These are phyloP conservation scores for Baorangia bicolor DNA, from an alignment of 768 basidiomycete species.

Conservation along the genomic window DNA sequence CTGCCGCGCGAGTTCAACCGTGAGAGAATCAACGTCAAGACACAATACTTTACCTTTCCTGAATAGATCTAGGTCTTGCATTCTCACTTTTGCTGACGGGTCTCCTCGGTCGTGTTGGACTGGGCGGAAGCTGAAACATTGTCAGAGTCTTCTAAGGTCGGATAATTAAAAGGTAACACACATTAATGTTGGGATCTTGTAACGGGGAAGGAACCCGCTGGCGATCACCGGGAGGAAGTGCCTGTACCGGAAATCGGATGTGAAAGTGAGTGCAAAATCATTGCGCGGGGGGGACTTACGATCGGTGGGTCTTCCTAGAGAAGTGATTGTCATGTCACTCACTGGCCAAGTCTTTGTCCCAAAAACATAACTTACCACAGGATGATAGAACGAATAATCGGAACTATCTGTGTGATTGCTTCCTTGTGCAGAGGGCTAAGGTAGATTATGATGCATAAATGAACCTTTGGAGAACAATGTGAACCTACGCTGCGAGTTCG, in stretches of 20 bases:
- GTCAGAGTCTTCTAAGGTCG: background rate
- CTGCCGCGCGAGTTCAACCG: slow-evolving; percentile 5
- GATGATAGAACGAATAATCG: background rate
- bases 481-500: slow-evolving; percentile 6
- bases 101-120: background rate
- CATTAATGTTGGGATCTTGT: background rate
- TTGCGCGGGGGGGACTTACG: background rate
- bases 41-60: slow-evolving; percentile 9
- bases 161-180: background rate
- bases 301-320: background rate
- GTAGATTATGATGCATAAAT: background rate
- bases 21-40: background rate
- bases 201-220: background rate
- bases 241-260: background rate
- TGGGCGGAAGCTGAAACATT: background rate
- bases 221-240: background rate
- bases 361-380: background rate
- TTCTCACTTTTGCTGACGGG: background rate
- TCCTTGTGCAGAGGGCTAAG: slow-evolving; percentile 2
- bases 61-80: background rate
- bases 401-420: background rate
- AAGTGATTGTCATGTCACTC: background rate
- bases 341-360: background rate
- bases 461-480: background rate
- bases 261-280: background rate